phyloP scores from a whole-genome alignment of 2,329 filamentous ascomycete species.

The Trichoderma oligosporum region DNA sequence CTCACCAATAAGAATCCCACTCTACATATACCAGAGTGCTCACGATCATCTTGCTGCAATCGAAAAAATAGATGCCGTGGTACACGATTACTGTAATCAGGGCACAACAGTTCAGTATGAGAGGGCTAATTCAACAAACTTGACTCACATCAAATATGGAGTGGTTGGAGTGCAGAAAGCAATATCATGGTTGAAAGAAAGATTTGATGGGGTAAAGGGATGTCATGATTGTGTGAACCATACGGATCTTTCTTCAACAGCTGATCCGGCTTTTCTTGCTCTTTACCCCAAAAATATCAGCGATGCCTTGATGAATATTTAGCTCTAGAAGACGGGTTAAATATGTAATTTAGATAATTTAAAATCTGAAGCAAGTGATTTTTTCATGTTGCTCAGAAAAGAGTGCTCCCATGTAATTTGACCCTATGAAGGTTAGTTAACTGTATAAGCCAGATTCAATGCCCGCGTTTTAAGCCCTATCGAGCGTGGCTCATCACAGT shows the following conservation, averaged over 20 bases:
- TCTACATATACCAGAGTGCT: conserved; percentile 49
- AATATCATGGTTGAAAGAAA: conserved; percentile 19
- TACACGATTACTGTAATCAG: conserved; percentile 39
- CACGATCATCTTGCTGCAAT: conserved; percentile 43
- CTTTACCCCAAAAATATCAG: neutral
- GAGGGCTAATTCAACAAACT: conserved; percentile 38
- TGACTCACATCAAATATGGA: conserved; percentile 32
- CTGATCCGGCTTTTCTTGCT: neutral
- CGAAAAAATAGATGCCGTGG: conserved; percentile 41
- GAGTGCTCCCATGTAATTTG: too few species aligned
- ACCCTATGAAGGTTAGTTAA: too few species aligned
- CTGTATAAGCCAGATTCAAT: too few species aligned
- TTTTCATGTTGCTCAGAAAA: too few species aligned
- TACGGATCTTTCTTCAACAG: neutral
- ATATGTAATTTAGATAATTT: too few species aligned
- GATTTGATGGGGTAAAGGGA: conserved; percentile 11
- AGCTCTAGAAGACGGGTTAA: too few species aligned
- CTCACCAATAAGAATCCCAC: conserved; percentile 43
- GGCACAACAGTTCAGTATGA: conserved; percentile 43
- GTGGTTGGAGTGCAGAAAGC: conserved; percentile 19
- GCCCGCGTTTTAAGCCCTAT: too few species aligned
- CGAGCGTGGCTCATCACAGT: too few species aligned
- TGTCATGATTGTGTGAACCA: neutral
- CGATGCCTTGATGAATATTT: neutral
- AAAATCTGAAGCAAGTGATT: too few species aligned